Evolutionary conservation across 805 yeast species (phyloP).

Genomic region (Priceomyces haplophilus): DNA sequence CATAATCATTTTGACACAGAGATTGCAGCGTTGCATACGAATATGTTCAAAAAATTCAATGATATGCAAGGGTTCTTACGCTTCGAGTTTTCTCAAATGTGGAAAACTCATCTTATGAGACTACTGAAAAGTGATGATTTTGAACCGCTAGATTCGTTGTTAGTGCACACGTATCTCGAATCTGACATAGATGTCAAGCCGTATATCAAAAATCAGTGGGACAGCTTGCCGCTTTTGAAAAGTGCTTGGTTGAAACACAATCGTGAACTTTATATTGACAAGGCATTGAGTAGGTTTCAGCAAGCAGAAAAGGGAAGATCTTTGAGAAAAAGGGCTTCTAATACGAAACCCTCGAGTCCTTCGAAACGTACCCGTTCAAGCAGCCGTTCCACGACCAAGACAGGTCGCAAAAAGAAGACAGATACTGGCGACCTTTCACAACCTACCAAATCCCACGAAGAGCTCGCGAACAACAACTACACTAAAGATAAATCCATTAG

Average conservation of each 20-base stretch:
- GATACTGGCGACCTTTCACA: not conserved
- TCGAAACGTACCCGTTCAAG: not conserved
- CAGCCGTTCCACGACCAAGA: not conserved
- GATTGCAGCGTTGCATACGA: constrained; percentile 16
- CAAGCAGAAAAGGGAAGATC: not conserved
- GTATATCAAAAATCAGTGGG: constrained; percentile 18
- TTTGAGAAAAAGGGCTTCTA: not conserved
- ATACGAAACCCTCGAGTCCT: not conserved
- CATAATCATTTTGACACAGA: constrained; percentile 26
- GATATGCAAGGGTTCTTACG: constrained; percentile 11
- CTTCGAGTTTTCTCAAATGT: constrained; percentile 15
- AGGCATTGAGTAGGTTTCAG: constrained; percentile 5
- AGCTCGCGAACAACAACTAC: not conserved
- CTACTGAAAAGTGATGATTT: constrained; percentile 12
- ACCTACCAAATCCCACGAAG: not conserved
- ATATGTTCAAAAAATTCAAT: constrained; percentile 13
- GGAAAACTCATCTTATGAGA: constrained; percentile 17
- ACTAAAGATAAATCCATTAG: not conserved
- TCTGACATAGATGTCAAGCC: constrained; percentile 15
- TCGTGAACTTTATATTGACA: constrained; percentile 9
- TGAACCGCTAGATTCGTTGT: constrained; percentile 17
- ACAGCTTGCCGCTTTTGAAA: constrained; percentile 19
- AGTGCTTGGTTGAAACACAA: constrained; percentile 12
- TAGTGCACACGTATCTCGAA: constrained; percentile 5
- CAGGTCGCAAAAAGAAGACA: not conserved